phyloP scores from a whole-genome alignment of 2,329 filamentous ascomycete species.

The Microcyclosporella mali region DNA sequence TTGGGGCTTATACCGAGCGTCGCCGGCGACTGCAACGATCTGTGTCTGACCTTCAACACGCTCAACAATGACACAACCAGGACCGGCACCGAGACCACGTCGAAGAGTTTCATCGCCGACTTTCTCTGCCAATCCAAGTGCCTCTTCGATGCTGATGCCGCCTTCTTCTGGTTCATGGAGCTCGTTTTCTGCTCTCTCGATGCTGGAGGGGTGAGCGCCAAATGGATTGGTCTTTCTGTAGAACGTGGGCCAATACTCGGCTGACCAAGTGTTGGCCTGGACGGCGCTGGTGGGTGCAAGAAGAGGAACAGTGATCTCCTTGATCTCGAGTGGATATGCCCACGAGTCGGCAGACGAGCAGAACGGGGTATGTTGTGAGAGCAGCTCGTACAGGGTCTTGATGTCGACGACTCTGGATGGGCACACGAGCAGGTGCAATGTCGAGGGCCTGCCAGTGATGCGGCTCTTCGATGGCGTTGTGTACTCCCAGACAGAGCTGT shows the following conservation, averaged over 20 bases:
- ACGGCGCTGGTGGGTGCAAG: slow-evolving; percentile 68
- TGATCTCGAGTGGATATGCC: slow-evolving; percentile 48
- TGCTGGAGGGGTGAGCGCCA: slow-evolving; percentile 71
- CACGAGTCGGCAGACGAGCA: slow-evolving; percentile 31
- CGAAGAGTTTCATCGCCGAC: slow-evolving; percentile 56
- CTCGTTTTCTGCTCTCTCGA: slow-evolving; percentile 63
- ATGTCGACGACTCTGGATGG: slow-evolving; percentile 47
- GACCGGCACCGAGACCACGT: slow-evolving; percentile 57
- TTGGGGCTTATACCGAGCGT: slow-evolving; percentile 60
- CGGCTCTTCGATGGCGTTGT: slow-evolving; percentile 56
- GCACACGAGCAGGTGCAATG: slow-evolving; percentile 48
- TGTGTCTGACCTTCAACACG: slow-evolving; percentile 43
- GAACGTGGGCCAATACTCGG: slow-evolving; percentile 74
- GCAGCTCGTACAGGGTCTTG: slow-evolving; percentile 45
- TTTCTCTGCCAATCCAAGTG: slow-evolving; percentile 60
- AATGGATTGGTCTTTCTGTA: slow-evolving; percentile 85
- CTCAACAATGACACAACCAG: slow-evolving; percentile 72
- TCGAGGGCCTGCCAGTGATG: slow-evolving; percentile 36
- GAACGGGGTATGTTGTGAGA: slow-evolving; percentile 36
- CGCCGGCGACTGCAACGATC: slow-evolving; percentile 67
- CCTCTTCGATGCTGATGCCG: slow-evolving; percentile 48
- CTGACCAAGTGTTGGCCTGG: slow-evolving; percentile 68
- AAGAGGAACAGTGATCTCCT: slow-evolving; percentile 62
- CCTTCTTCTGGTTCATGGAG: slow-evolving; percentile 42
- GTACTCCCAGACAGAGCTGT: slow-evolving; percentile 43